Conservation (phyloP, 257 asterid species). For the Nicotiana otophora region DNA sequence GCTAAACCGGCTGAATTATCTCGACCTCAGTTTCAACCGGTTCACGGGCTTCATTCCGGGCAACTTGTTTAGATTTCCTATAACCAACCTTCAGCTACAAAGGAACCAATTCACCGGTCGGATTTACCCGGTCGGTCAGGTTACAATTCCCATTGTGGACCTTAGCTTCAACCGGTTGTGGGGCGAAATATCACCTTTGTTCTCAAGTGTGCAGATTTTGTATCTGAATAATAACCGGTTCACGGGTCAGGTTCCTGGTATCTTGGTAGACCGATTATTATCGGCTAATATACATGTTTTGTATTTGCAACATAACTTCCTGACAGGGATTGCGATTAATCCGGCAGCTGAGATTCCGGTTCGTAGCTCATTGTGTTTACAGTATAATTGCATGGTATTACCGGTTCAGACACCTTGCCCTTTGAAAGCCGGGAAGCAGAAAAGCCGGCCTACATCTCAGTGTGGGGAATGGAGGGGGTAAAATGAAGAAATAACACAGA, state of each 20-base stretch:
- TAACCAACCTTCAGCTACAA: constrained; percentile 65
- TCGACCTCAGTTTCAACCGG: constrained; percentile 74
- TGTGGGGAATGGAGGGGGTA: constrained; percentile 68
- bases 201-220: constrained; percentile 66
- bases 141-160: constrained; percentile 64
- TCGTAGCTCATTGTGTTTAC: constrained; percentile 73
- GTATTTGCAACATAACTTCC: constrained; percentile 75
- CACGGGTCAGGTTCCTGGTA: constrained; percentile 66
- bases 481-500: constrained; percentile 21
- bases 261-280: constrained; percentile 65
- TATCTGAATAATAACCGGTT: constrained; percentile 88
- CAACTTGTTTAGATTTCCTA: constrained; percentile 42
- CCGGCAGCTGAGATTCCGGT: constrained; percentile 78
- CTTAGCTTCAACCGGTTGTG: constrained; percentile 76
- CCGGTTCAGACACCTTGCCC: constrained; percentile 89
- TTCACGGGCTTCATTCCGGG: constrained; percentile 73
- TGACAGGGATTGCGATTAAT: constrained; percentile 79
- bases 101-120: constrained; percentile 63
- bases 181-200: constrained; percentile 68
- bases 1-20: constrained; percentile 49
- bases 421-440: constrained; percentile 74
- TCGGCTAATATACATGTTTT: constrained; percentile 49
- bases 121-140: constrained; percentile 48
- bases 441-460: constrained; percentile 75
- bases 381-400: constrained; percentile 86